Conservation (phyloP, 129 eudicot species). For the Tanacetum coccineum region DNA sequence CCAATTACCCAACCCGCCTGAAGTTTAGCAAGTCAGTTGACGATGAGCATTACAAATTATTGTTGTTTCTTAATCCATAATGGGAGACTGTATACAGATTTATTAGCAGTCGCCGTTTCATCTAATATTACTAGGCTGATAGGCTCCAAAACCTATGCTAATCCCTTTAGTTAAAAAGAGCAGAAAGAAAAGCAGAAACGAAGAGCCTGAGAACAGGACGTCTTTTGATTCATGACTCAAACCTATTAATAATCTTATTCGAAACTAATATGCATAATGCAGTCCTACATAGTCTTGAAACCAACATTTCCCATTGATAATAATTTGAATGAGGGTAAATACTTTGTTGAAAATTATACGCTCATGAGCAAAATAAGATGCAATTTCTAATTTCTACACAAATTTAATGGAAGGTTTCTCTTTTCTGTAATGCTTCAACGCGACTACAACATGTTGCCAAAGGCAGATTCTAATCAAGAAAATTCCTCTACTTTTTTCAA, state of each 20-base stretch:
- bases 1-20: too few species aligned
- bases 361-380: neutral
- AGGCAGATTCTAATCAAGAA: slow-evolving; percentile 5
- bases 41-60: neutral
- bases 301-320: too few species aligned
- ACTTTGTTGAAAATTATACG: neutral
- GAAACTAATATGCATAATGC: too few species aligned
- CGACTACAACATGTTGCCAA: neutral
- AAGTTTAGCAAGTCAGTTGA: neutral
- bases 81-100: neutral
- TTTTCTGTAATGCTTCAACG: slow-evolving; percentile 5
- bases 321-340: neutral
- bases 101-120: slow-evolving; percentile 3
- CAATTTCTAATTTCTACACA: neutral
- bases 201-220: slow-evolving; percentile 5
- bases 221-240: neutral
- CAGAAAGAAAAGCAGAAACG: neutral
- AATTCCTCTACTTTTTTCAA: neutral
- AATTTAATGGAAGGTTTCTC: neutral
- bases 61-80: neutral
- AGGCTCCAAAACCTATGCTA: neutral
- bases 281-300: too few species aligned
- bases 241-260: too few species aligned
- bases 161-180: neutral
- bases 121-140: neutral